phyloP scores from a whole-genome alignment of 192 early-diverging fungal genomes.

The Entomortierella beljakovae region DNA sequence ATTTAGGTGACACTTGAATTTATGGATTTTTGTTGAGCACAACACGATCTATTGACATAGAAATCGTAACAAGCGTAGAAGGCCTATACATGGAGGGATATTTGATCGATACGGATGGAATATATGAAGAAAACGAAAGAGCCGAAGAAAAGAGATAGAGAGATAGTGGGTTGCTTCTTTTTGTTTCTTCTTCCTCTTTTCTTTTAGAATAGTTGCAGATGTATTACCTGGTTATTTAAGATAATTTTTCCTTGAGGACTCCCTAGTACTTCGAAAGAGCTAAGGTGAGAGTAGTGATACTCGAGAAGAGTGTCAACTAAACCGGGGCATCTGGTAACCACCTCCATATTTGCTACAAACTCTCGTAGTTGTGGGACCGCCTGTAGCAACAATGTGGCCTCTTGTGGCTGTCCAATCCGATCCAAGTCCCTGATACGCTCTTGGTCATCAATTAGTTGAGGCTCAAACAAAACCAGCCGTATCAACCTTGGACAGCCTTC shows the following conservation, averaged over 20 bases:
- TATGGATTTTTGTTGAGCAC: no score
- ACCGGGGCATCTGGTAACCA: constrained; percentile 10
- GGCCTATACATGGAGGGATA: no score
- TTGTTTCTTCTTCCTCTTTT: no score
- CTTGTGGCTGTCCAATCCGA: not conserved
- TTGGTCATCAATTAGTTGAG: constrained; percentile 13
- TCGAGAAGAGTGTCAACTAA: constrained; percentile 24
- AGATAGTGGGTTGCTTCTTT: no score
- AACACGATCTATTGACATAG: no score
- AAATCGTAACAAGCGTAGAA: no score
- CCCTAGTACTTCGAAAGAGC: constrained; percentile 28
- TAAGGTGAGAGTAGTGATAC: constrained; percentile 23
- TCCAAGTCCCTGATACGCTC: not conserved
- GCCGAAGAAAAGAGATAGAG: no score
- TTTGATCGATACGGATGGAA: no score
- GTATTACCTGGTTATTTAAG: no score
- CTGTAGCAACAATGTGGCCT: not conserved
- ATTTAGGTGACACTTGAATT: no score
- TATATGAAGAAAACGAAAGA: no score
- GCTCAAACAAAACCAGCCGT: constrained; percentile 29
- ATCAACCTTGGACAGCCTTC: constrained; percentile 17
- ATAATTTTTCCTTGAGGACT: not conserved
- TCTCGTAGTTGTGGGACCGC: constrained; percentile 14
- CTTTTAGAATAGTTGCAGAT: no score
- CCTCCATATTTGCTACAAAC: constrained; percentile 19